Percentiles rank a stretch among this genome's conserved stretches.
Conservation (phyloP, 192 early-diverging fungal genomes). For the Coemansia sp. region DNA sequence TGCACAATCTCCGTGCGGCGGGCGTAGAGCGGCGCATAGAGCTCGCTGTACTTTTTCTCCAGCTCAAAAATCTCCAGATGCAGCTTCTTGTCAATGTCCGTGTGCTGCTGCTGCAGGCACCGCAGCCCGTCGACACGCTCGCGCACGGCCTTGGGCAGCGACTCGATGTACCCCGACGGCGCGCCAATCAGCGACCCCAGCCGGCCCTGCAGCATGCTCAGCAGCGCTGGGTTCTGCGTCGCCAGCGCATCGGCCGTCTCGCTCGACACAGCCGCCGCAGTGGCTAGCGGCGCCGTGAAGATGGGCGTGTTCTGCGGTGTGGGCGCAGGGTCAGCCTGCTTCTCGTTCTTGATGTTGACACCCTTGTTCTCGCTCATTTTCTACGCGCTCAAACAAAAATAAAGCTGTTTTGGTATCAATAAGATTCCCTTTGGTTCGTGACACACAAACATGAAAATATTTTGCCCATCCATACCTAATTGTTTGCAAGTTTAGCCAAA, state of each 20-base stretch:
- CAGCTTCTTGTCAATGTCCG: constrained; percentile 82
- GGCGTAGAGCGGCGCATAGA: constrained; percentile 88
- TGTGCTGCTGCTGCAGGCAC: constrained; percentile 85
- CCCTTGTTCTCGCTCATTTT: constrained; percentile 41
- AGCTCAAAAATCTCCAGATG: constrained; percentile 90
- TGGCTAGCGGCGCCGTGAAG: constrained; percentile 54
- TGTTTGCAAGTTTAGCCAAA: too few species aligned
- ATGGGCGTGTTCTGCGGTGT: constrained; percentile 66
- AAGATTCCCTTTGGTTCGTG: neutral
- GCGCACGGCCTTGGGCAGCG: constrained; percentile 75
- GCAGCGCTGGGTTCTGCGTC: constrained; percentile 61
- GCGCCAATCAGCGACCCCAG: constrained; percentile 78
- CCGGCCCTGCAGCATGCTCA: constrained; percentile 74
- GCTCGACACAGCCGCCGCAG: constrained; percentile 28
- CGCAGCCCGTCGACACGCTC: constrained; percentile 84
- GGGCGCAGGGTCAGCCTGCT: constrained; percentile 55
- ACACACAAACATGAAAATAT: neutral
- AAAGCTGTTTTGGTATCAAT: neutral
- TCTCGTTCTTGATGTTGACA: constrained; percentile 62
- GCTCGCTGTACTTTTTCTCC: constrained; percentile 92
- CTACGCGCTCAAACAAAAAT: neutral
- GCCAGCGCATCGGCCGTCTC: constrained; percentile 35
- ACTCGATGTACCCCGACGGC: constrained; percentile 69
- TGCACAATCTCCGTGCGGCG: constrained; percentile 78
- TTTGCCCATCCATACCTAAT: too few species aligned